Base-by-base conservation (phyloP, 495 filamentous ascomycete species). In the Neurospora sublineolata region DNA sequence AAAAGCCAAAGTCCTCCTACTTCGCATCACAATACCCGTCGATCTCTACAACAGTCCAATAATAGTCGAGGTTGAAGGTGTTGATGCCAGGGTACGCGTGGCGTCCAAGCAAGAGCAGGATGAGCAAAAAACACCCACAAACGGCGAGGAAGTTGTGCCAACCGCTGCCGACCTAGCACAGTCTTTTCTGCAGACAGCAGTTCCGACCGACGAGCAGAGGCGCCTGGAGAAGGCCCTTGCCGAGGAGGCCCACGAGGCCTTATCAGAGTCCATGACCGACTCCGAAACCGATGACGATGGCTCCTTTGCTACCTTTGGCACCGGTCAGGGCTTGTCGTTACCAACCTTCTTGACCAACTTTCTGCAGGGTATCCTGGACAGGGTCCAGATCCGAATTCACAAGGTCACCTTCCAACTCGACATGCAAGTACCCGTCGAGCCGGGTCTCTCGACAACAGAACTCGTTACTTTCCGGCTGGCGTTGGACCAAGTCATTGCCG, bases 331-430 rank as follows among this genome's bases (percentile, higher is more conserved):
- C 0, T 76, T 96, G 16, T 90, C 90, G 3, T 81, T 98, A 9
- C 96, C 96, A 11, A 87, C 82, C 3, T 94, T 97, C 74, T 83
- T 99, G 16, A 89, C 93, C 11, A 89, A 87, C 33, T 94, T 96
- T 75, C 79, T 98, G 0, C 90, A 93, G 78, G 93, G 93, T 6
- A 88, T 97, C 71, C 83, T 88, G 39, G 93, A 97, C 77, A 88
- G 94, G 44, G 80, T 97, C 33, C 87, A 93, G 79, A 80, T 97
- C 20, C 84, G 84, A 38, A 85, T 97, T 44, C 86, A 84, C 58
- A 78, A 83, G 52, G 83, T 91, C 16, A 81, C 82, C 12, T 81
- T 90, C 70, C 83, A 85, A 70, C 73, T 89, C 37, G 88, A 93
- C 73, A 83, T 94, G 20, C 84, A 88, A 67, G 80, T 93, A 37